Conservation (phyloP, 257 asterid genomes). For the Solanum corneliomulleri region DNA sequence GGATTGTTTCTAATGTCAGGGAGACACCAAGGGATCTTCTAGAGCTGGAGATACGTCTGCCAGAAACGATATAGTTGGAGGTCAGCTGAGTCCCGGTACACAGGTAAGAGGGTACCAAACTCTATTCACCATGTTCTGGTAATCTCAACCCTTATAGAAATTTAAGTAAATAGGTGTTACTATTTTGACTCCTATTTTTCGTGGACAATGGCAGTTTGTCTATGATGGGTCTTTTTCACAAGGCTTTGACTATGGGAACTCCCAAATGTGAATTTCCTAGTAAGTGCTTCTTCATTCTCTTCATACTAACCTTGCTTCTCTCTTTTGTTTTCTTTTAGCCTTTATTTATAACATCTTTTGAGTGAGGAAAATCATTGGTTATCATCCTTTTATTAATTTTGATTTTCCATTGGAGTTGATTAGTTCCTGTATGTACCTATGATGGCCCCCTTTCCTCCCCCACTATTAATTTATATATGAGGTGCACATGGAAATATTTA, state of each 20-base stretch:
- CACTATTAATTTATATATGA: neutral
- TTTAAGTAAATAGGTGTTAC: neutral
- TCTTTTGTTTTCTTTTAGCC: neutral
- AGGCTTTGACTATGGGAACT: slow-evolving; percentile 40
- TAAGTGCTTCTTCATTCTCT: slow-evolving; percentile 14
- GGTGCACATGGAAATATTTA: neutral
- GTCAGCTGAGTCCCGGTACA: slow-evolving; percentile 27
- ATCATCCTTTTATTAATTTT: neutral
- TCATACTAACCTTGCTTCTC: neutral
- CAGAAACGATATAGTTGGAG: slow-evolving; percentile 19
- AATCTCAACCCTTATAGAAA: neutral
- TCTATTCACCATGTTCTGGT: neutral
- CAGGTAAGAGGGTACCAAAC: slow-evolving; percentile 21
- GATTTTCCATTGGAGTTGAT: neutral
- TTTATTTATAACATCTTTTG: neutral
- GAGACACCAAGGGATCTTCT: slow-evolving; percentile 48
- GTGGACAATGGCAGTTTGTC: slow-evolving; percentile 30
- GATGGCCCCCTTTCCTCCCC: neutral
- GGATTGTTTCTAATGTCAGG: slow-evolving; percentile 27
- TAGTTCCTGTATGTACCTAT: neutral
- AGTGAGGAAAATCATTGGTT: neutral
- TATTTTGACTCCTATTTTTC: neutral
- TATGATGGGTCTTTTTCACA: slow-evolving; percentile 43
- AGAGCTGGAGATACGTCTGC: slow-evolving; percentile 37
- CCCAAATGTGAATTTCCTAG: slow-evolving; percentile 36